Percentiles rank a stretch among this genome's conserved stretches.
Evolutionary conservation across 441 rosid species (phyloP).

Genomic region (Adansonia gregorii): DNA sequence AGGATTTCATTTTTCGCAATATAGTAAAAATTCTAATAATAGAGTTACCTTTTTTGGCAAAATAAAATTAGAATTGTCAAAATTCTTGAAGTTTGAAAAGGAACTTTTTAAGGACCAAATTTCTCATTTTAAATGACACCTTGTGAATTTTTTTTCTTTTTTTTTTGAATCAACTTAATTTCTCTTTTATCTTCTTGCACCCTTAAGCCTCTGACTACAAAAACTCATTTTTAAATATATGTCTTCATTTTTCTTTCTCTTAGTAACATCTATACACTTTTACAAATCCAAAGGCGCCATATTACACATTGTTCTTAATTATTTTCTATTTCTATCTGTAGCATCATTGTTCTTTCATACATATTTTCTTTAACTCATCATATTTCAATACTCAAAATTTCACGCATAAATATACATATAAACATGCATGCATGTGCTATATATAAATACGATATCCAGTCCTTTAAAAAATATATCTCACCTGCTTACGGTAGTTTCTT

Average conservation of each 20-base stretch:
- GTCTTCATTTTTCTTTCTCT: background rate
- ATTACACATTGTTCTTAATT: background rate
- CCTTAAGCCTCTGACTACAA: background rate
- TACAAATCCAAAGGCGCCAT: background rate
- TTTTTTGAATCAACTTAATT: background rate
- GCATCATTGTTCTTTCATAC: background rate
- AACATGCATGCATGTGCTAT: slow-evolving; percentile 6
- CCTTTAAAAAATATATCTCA: slow-evolving; percentile 32
- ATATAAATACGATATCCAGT: slow-evolving; percentile 19
- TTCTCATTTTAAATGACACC: background rate
- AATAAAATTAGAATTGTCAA: background rate
- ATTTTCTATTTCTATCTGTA: background rate
- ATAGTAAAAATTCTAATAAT: background rate
- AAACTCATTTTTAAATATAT: background rate
- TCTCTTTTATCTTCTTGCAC: background rate
- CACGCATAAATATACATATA: background rate
- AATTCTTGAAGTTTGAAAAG: background rate
- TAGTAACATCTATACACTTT: background rate
- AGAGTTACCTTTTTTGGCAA: background rate
- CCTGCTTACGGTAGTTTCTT: slow-evolving; percentile 74
- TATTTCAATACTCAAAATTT: background rate
- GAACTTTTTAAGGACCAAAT: background rate
- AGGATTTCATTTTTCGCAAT: background rate
- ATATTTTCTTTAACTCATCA: background rate
- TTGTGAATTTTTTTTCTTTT: background rate